Base-by-base conservation (phyloP, 225 moss, liverwort and hornwort genomes). In the Sphagnum contortum region DNA sequence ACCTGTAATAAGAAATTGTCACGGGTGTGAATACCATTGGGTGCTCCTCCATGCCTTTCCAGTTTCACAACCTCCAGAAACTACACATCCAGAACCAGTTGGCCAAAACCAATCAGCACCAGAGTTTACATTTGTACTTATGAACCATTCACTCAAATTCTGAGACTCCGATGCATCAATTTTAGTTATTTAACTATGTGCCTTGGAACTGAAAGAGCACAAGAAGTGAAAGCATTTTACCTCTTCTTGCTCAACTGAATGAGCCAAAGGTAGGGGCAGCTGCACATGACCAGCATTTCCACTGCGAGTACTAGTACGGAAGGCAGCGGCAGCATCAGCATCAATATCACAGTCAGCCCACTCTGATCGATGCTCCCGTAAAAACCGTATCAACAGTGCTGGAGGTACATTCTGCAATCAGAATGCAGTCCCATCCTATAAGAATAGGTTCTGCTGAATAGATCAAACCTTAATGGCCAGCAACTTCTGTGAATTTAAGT, bases 1-100 rank as follows among this genome's bases (percentile, higher is more conserved):
- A 89, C 91, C 86, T 91, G 91, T 60, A 91, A 74, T 13, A 91
- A 76, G 54, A 88, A 91, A 59, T 79, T 82, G 55, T 91, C 91
- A 62, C 81, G 74, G 52, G 70, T 77, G 68, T 83, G 76, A 49
- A 84, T 64, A 47, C 78, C 78, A 64, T 88, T 81, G 50, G 78
- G 76, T 14, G 76, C 57, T 3, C 80, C 77, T 60, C 75, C 76
- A 60, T 91, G 91, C 12, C 83, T 79, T 66, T 91, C 91, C 66
- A 91, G 54, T 70, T 91, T 91, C 50, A 91, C 91, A 52, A 91
- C 88, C 75, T 91, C 91, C 72, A 91, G 64, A 81, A 91, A 88
- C 91, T 91, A 77, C 29, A 72, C 57, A 69, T 6, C 52, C 52
- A 52, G 52, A 9, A 52, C 6, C 52, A 52, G 52, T 52, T 6